Conservation (phyloP, 1,284 basidiomycete species). For the Naganishia cerealis region DNA sequence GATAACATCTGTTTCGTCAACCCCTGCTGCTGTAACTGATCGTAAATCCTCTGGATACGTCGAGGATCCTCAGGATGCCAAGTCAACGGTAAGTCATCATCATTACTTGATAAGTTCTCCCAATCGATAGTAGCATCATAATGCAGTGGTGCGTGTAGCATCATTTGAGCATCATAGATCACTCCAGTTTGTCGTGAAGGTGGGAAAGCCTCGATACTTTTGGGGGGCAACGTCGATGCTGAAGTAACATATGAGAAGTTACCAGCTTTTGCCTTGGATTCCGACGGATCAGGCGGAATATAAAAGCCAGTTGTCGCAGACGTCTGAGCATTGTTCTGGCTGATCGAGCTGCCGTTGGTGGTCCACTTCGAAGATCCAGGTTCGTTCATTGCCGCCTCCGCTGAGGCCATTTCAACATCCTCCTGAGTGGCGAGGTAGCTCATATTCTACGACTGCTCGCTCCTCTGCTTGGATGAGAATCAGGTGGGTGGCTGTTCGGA, state of each 20-base stretch:
- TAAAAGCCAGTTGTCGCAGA: neutral
- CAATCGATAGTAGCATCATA: slow-evolving; percentile 48
- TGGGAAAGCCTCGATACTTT: slow-evolving; percentile 21
- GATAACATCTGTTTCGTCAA: slow-evolving; percentile 72
- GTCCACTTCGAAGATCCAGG: slow-evolving; percentile 18
- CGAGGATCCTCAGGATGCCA: slow-evolving; percentile 83
- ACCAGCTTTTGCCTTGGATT: slow-evolving; percentile 7
- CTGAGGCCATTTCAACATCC: slow-evolving; percentile 5
- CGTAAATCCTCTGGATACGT: slow-evolving; percentile 78
- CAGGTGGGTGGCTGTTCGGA: neutral
- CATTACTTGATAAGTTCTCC: slow-evolving; percentile 50
- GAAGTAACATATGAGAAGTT: slow-evolving; percentile 22
- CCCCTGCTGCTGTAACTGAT: slow-evolving; percentile 64
- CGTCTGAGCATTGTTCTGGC: neutral
- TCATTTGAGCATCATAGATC: slow-evolving; percentile 85
- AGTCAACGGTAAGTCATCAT: slow-evolving; percentile 3
- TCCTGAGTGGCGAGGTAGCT: neutral
- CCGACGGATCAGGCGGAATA: slow-evolving; percentile 22
- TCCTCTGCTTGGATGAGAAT: too few relatives aligned
- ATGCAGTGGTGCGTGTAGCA: slow-evolving; percentile 63
- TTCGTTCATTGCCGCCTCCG: neutral
- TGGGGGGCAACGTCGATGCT: neutral
- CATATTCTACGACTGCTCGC: neutral
- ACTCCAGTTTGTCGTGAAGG: slow-evolving; percentile 61
- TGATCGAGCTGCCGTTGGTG: neutral